Conservation (phyloP, 1,284 basidiomycete genomes). For the Apiotrichum akiyoshidainum region DNA sequence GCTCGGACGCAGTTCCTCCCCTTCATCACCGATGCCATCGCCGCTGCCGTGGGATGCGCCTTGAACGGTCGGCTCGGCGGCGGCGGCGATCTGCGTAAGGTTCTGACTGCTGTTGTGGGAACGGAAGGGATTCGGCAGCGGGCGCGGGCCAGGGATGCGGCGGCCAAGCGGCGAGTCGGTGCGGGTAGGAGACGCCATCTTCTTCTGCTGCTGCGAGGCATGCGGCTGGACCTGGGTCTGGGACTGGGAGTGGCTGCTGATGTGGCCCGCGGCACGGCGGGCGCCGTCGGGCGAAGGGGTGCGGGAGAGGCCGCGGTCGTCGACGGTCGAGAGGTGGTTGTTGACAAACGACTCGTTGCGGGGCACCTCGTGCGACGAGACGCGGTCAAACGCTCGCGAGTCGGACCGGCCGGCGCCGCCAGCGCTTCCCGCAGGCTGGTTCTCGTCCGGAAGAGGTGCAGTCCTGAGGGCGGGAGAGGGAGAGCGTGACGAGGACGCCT, state of each 20-base stretch:
- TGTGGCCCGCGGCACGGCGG: slow-evolving; percentile 9
- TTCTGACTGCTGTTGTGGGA: slow-evolving; percentile 14
- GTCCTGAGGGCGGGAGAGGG: slow-evolving; percentile 31
- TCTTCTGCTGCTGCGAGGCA: slow-evolving; percentile 1
- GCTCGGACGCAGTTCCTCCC: slow-evolving; percentile 35
- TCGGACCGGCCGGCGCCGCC: neutral
- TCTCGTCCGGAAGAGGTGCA: slow-evolving; percentile 13
- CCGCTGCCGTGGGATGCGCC: slow-evolving; percentile 6
- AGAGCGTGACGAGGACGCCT: slow-evolving; percentile 37
- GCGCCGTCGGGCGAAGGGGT: slow-evolving; percentile 35
- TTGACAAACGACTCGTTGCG: neutral
- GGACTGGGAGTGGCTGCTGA: neutral
- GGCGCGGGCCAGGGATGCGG: slow-evolving; percentile 28
- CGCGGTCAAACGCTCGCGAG: neutral
- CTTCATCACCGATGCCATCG: slow-evolving; percentile 16
- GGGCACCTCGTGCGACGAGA: neutral
- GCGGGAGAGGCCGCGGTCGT: slow-evolving; percentile 20
- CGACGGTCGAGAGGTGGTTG: neutral
- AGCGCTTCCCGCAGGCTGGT: neutral
- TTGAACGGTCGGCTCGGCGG: neutral
- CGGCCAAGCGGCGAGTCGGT: slow-evolving; percentile 33
- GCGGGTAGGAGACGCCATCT: slow-evolving; percentile 20
- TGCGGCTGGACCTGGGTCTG: slow-evolving; percentile 8
- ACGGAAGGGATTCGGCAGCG: slow-evolving; percentile 39
- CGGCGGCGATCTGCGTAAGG: slow-evolving; percentile 5